phyloP scores from a whole-genome alignment of 768 basidiomycete species.

The Tricholoma bakamatsutake region DNA sequence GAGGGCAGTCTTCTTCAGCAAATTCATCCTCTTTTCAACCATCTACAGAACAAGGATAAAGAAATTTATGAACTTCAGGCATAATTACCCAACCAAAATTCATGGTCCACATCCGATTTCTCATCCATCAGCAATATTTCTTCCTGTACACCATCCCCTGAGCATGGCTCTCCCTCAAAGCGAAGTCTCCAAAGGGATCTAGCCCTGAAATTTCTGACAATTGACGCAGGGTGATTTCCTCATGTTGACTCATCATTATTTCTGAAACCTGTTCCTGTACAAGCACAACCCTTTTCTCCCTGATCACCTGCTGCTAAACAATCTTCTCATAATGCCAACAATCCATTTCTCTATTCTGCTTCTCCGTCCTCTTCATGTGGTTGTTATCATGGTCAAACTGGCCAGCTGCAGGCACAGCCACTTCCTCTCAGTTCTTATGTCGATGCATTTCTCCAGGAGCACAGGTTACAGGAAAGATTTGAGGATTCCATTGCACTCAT shows the following conservation, averaged over 20 bases:
- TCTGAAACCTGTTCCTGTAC: neutral
- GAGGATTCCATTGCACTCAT: neutral
- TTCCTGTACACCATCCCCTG: too few species aligned
- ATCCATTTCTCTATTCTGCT: too few species aligned
- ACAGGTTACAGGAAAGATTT: neutral
- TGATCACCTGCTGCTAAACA: neutral
- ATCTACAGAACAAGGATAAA: neutral
- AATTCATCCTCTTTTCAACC: neutral
- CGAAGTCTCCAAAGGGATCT: too few species aligned
- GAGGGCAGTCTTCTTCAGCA: too few species aligned
- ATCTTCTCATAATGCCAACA: neutral
- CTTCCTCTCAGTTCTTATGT: neutral
- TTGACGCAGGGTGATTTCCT: neutral
- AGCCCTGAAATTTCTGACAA: neutral
- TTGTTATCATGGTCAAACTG: too few species aligned
- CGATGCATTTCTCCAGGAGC: neutral
- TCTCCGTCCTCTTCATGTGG: too few species aligned
- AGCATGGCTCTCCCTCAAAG: too few species aligned
- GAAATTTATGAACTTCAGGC: neutral
- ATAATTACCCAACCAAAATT: neutral
- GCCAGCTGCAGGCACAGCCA: too few species aligned
- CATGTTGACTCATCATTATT: neutral
- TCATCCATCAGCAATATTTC: neutral
- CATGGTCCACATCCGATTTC: neutral
- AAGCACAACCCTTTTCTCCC: neutral